phyloP scores from a whole-genome alignment of 176 grass and related monocot genomes.

The Musa acuminata region DNA sequence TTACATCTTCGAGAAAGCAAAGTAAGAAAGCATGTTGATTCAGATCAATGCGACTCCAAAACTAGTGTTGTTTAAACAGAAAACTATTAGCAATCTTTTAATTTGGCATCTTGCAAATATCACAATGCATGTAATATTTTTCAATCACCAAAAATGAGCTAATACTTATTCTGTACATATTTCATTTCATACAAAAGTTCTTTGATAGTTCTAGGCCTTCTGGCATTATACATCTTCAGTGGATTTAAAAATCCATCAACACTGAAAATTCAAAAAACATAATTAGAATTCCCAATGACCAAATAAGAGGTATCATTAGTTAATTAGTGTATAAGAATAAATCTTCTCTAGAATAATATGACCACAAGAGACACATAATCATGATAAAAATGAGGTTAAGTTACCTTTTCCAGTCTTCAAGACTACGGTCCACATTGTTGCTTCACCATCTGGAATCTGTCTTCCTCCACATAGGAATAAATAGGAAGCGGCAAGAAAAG shows the following conservation, averaged over 20 bases:
- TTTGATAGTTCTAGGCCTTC: background rate
- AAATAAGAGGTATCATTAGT: no score
- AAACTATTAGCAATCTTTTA: background rate
- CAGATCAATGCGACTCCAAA: background rate
- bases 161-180: background rate
- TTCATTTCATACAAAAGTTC: background rate
- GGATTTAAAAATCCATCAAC: no score
- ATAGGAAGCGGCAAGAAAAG: background rate
- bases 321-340: no score
- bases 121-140: background rate
- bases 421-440: background rate
- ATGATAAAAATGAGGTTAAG: background rate
- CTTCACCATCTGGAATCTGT: constrained; percentile 1
- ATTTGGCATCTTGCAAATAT: background rate
- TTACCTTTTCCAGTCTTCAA: background rate
- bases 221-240: no score
- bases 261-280: no score
- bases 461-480: constrained; percentile 2
- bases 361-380: background rate
- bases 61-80: background rate
- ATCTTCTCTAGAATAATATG: background rate
- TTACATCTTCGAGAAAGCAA: no score
- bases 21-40: background rate
- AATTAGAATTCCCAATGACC: no score
- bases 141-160: background rate